Evolutionary conservation across 164 flowering plant genomes (phyloP), one percentile per base, ranked within the genome.

Genomic region (Chloranthus sessilifolius): DNA sequence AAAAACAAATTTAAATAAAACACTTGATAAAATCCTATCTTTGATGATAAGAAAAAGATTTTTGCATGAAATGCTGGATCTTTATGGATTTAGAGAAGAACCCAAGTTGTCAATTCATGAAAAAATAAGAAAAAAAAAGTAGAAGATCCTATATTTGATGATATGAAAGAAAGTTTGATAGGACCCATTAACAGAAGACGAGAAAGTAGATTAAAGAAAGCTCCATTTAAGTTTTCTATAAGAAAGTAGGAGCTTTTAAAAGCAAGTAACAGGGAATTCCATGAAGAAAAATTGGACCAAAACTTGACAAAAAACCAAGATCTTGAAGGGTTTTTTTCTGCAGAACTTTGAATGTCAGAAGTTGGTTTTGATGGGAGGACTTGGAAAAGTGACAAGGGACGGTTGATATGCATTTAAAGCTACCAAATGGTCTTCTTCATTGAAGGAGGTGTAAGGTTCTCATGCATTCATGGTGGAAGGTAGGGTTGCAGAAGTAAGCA

Each of bases 401-500:
- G n/a, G n/a, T n/a, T n/a, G n/a, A n/a, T n/a, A n/a, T n/a, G n/a
- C n/a, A n/a, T n/a, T n/a, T n/a, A n/a, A n/a, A n/a, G n/a, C n/a
- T n/a, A n/a, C n/a, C 48, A 44, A 30, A 44, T 44, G 48, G 33
- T 31, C 19, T 44, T 44, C 48, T 44, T 44, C 3, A 44, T 25
- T 26, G 0, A 16, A 3, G 4, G n/a, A n/a, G n/a, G n/a, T n/a
- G n/a, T n/a, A n/a, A n/a, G n/a, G n/a, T n/a, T n/a, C n/a, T n/a
- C n/a, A n/a, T n/a, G n/a, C n/a, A n/a, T n/a, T n/a, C n/a, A n/a
- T n/a, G n/a, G n/a, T n/a, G n/a, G n/a, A n/a, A n/a, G n/a, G n/a
- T n/a, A n/a, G n/a, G n/a, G n/a, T n/a, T n/a, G n/a, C n/a, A n/a
- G n/a, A n/a, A n/a, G n/a, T n/a, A n/a, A n/a, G n/a, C n/a, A n/a